phyloP scores from a whole-genome alignment of 116 monocot genomes.

The Phalaenopsis hybrid region DNA sequence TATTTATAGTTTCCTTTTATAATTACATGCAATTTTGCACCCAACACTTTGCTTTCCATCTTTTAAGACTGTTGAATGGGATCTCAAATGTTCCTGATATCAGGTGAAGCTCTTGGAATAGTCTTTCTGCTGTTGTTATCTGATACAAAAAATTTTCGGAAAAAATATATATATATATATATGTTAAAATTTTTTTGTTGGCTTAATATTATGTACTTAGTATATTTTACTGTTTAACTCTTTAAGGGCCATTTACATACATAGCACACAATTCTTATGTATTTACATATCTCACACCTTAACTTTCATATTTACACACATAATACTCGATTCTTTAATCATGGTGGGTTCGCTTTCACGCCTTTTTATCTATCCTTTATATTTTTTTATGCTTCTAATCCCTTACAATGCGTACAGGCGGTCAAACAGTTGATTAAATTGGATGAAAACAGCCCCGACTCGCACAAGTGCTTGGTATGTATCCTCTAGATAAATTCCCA shows the following conservation, averaged over 20 bases:
- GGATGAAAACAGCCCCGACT: conserved; percentile 61
- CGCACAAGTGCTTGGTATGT: conserved; percentile 87
- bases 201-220: not conserved
- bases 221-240: not conserved
- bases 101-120: not conserved
- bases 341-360: not conserved
- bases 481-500: not conserved
- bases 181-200: not conserved
- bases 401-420: conserved; percentile 34
- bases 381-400: not conserved
- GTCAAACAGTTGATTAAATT: conserved; percentile 72
- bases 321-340: not conserved
- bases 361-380: not conserved
- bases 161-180: not conserved
- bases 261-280: too few species aligned
- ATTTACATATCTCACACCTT: too few species aligned
- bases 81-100: not conserved
- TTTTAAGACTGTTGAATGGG: not conserved
- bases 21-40: too few species aligned
- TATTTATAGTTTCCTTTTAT: too few species aligned
- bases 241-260: too few species aligned
- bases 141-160: not conserved
- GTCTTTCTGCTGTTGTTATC: not conserved
- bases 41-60: too few species aligned
- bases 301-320: too few species aligned